These are phyloP conservation scores for Teratosphaeria epicoccoides DNA, from an alignment of 2,329 filamentous ascomycete genomes.

Conservation along the genomic window DNA sequence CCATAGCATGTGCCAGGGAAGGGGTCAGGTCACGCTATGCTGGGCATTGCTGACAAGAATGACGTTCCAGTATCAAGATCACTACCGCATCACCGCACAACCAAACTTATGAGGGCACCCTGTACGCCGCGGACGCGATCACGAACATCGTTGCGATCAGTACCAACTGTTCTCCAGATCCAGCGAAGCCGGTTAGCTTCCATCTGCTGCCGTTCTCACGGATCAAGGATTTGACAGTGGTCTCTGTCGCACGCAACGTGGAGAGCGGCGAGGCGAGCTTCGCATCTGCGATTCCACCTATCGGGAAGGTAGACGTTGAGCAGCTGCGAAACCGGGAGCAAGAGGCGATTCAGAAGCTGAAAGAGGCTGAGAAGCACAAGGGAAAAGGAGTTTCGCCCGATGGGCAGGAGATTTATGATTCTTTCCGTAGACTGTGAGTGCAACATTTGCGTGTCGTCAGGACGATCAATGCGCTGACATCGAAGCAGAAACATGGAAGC, in stretches of 20 bases:
- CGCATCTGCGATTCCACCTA: constrained; percentile 32
- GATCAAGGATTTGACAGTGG: constrained; percentile 47
- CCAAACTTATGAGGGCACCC: constrained; percentile 48
- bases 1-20: not conserved
- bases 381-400: constrained; percentile 52
- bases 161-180: constrained; percentile 36
- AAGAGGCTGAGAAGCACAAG: constrained; percentile 47
- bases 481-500: constrained; percentile 32
- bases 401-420: constrained; percentile 54
- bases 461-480: not conserved
- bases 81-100: constrained; percentile 42
- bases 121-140: constrained; percentile 52
- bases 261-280: constrained; percentile 32
- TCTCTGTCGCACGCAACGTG: constrained; percentile 32
- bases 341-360: constrained; percentile 44
- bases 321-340: constrained; percentile 46
- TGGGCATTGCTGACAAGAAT: not conserved
- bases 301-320: constrained; percentile 44
- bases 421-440: constrained; percentile 45
- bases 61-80: constrained; percentile 42
- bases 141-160: constrained; percentile 53
- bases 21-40: not conserved
- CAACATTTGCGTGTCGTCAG: not conserved
- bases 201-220: constrained; percentile 51
- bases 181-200: constrained; percentile 43